Evolutionary conservation across 1,284 basidiomycete genomes (phyloP), one percentile per base, ranked within the genome.

Genomic region (Cutaneotrichosporon cavernicola): DNA sequence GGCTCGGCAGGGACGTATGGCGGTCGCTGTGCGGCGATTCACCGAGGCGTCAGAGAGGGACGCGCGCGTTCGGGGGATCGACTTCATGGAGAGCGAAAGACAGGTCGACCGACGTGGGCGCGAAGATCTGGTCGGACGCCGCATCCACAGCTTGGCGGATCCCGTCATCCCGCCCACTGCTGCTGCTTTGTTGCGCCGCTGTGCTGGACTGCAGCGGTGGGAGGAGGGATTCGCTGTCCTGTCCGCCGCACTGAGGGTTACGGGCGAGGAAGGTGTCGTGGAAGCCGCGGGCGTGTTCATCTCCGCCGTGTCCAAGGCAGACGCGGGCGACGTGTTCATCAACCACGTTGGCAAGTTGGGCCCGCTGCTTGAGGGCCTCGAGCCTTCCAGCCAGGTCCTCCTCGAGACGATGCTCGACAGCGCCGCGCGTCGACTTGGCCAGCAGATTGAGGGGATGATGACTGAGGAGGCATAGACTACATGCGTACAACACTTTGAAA

Each of bases 81-180:
- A 62, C 51, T 57, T 60, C 0, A 40, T 26, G 26, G 26, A 26
- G 26, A 26, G 9, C 31, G 51, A 13, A 18, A 4, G 10, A 9
- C 49, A 22, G 49, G 13, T 10, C n/a, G 47, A 10, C n/a, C n/a
- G n/a, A n/a, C 7, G 7, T 5, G 47, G 47, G 21, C 14, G 47
- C 18, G 47, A 49, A 26, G 47, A 21, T 5, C n/a, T 49, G n/a
- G 22, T 10, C 9, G 8, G 47, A 21, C 13, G 9, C 5, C 9
- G 5, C 8, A 16, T 34, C 4, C 31, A 34, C 50, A n/a, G 40
- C 34, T 1, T 13, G 16, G 32, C 21, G 26, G 38, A 56, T 18
- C n/a, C 46, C 5, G 52, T 60, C 34, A 50, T 60, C 51, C 50
- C 50, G 2, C 53, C 60, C 32, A 50, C 60, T 1, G 60, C 60